Percentiles rank a stretch among this genome's conserved stretches.
These are phyloP conservation scores for Didymella lethalis DNA, from an alignment of 2,329 filamentous ascomycete species.

Conservation along the genomic window DNA sequence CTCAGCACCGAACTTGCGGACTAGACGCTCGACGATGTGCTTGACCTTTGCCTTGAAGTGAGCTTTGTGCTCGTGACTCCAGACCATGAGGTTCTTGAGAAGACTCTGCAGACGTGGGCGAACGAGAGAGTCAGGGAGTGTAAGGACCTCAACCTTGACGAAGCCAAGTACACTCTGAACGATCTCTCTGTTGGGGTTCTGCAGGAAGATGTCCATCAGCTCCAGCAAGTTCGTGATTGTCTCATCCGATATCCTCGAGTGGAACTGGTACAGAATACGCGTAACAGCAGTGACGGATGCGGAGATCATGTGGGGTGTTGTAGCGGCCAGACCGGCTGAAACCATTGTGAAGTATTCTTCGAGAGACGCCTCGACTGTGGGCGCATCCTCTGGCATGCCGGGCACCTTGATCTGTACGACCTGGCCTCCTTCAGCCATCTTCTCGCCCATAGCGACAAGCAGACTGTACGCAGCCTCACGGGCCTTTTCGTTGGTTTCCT, in stretches of 20 bases:
- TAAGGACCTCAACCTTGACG: constrained; percentile 93
- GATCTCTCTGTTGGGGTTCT: constrained; percentile 95
- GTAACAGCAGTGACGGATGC: constrained; percentile 95
- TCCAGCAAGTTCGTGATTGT: constrained; percentile 86
- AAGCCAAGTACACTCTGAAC: constrained; percentile 94
- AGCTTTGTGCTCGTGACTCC: constrained; percentile 98
- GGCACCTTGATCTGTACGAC: constrained; percentile 88
- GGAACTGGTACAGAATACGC: constrained; percentile 92
- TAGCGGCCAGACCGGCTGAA: constrained; percentile 89
- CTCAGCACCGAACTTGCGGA: constrained; percentile 87
- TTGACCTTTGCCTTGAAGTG: constrained; percentile 98
- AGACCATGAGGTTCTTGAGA: constrained; percentile 89
- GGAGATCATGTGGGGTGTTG: constrained; percentile 95
- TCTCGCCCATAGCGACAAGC: constrained; percentile 85
- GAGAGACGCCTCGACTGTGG: constrained; percentile 78
- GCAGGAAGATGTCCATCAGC: constrained; percentile 95
- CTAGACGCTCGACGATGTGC: constrained; percentile 94
- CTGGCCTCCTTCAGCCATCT: constrained; percentile 75
- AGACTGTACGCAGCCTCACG: constrained; percentile 89
- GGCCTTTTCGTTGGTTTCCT: constrained; percentile 96
- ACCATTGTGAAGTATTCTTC: constrained; percentile 99
- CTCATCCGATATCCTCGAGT: constrained; percentile 70
- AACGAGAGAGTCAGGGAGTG: constrained; percentile 80
- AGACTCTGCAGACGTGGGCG: constrained; percentile 77
- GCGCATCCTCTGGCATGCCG: constrained; percentile 83